Conservation (phyloP, 139 green algal species). For the Microglena sp. region DNA sequence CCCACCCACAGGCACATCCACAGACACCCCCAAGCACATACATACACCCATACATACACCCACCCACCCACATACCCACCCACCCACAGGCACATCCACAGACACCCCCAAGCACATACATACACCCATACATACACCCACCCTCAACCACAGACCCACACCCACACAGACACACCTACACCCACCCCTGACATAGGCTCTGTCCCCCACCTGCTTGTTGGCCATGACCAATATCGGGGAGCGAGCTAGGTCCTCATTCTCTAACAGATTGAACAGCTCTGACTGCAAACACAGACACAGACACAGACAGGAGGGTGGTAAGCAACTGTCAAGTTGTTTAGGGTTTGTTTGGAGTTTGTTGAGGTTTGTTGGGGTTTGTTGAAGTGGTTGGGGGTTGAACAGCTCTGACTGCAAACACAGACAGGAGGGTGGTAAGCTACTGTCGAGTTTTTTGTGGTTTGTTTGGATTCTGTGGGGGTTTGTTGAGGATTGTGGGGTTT, state of each 20-base stretch:
- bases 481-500: too few relatives aligned
- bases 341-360: too few relatives aligned
- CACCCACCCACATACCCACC: too few relatives aligned
- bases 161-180: not conserved
- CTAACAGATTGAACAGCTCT: constrained; percentile 67
- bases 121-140: not conserved
- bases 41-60: too few relatives aligned
- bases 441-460: not conserved
- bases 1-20: too few relatives aligned
- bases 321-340: not conserved
- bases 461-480: too few relatives aligned
- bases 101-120: not conserved
- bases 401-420: constrained; percentile 58
- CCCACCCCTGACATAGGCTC: not conserved
- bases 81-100: not conserved
- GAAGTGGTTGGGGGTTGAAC: too few relatives aligned
- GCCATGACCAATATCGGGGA: constrained; percentile 70
- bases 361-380: too few relatives aligned
- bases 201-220: constrained; percentile 71
- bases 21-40: too few relatives aligned
- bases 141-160: not conserved
- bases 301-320: not conserved
- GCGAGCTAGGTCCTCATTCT: constrained; percentile 53
- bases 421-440: not conserved
- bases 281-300: constrained; percentile 30